These are phyloP conservation scores for Dictyostelium citrinum DNA, from an alignment of 78 protist species.

Conservation along the genomic window DNA sequence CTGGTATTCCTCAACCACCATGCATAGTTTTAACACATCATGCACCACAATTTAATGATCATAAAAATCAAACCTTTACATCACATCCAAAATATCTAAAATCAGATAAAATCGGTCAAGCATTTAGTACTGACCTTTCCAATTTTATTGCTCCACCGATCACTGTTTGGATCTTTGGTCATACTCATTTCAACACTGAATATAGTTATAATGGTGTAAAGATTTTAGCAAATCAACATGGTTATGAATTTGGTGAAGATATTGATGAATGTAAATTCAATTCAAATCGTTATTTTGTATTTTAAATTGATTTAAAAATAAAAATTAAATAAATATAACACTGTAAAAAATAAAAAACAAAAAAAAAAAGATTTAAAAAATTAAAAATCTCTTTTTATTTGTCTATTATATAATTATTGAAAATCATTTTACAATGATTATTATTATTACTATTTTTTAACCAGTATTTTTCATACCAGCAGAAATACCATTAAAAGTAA, in stretches of 20 bases:
- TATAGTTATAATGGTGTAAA: not conserved
- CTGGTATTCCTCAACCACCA: not conserved
- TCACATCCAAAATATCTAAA: slow-evolving; percentile 7
- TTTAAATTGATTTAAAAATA: not conserved
- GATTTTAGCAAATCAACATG: slow-evolving; percentile 18
- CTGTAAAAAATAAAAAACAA: no score
- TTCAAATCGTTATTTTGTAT: slow-evolving; percentile 12
- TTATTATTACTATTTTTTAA: not conserved
- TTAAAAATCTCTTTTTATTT: no score
- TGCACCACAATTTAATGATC: slow-evolving; percentile 29
- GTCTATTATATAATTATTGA: no score
- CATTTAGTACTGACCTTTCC: not conserved
- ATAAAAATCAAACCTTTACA: not conserved
- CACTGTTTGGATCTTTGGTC: not conserved
- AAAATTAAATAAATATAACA: not conserved
- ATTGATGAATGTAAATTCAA: not conserved
- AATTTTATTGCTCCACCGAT: not conserved
- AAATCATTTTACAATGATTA: no score
- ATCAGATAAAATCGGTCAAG: not conserved
- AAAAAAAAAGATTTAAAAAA: no score
- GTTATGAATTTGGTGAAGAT: slow-evolving; percentile 23
- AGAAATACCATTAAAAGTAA: slow-evolving; percentile 61
- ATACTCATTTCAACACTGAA: not conserved
- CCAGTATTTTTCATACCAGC: slow-evolving; percentile 77
- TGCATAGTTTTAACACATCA: slow-evolving; percentile 7